Conservation (phyloP, 2,329 filamentous ascomycete genomes). For the Aspergillus sp. region DNA sequence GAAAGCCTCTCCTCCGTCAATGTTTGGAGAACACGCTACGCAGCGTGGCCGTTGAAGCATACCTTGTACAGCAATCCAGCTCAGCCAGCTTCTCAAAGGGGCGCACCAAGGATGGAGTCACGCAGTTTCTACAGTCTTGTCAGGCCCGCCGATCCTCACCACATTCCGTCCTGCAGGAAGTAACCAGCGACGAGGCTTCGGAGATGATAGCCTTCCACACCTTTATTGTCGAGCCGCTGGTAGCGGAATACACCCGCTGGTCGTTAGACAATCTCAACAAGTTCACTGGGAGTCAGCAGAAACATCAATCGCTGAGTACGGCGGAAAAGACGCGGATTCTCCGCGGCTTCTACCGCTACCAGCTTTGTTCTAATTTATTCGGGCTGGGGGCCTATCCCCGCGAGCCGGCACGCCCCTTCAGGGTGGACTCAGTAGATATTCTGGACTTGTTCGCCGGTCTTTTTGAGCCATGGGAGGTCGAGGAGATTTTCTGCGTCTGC, state of each 20-base stretch:
- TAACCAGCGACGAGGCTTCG: slow-evolving; percentile 2
- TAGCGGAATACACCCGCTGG: slow-evolving; percentile 6
- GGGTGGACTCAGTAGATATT: background rate
- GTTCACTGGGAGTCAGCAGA: background rate
- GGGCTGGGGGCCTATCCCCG: background rate
- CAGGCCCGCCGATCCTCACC: background rate
- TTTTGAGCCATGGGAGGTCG: slow-evolving; percentile 14
- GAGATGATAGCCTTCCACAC: slow-evolving; percentile 8
- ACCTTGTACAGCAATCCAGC: slow-evolving; percentile 4
- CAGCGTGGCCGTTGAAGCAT: slow-evolving; percentile 13
- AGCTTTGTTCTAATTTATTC: slow-evolving; percentile 12
- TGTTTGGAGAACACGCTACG: slow-evolving; percentile 16
- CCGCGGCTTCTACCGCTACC: slow-evolving; percentile 13
- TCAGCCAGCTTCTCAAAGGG: background rate
- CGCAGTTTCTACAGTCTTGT: background rate
- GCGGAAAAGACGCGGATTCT: slow-evolving; percentile 10
- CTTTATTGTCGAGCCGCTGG: slow-evolving; percentile 14
- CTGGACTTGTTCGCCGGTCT: background rate
- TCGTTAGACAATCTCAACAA: slow-evolving; percentile 8
- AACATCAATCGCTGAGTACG: background rate
- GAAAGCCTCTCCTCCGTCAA: slow-evolving; percentile 16
- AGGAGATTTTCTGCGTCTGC: slow-evolving; percentile 9
- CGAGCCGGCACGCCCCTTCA: too few species aligned
- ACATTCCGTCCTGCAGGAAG: background rate
- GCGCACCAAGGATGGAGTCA: background rate